Conservation (phyloP, 495 filamentous ascomycete genomes). For the Hypoxylon perforatum region DNA sequence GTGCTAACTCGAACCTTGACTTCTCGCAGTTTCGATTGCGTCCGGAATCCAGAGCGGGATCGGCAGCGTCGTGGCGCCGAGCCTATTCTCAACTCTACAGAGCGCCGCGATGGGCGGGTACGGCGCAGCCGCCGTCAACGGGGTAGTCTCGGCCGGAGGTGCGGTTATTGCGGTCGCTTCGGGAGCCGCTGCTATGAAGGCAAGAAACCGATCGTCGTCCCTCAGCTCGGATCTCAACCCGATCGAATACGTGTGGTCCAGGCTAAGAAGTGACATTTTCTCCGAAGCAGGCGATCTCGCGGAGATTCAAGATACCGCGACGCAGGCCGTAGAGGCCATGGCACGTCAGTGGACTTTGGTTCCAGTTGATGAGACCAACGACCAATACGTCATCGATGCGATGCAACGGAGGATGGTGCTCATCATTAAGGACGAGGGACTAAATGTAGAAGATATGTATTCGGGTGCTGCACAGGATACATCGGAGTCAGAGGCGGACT, state of each 20-base stretch:
- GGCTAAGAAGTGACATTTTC: not conserved
- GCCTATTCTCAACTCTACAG: conserved; percentile 38
- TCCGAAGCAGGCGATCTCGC: no score
- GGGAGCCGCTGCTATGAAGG: not conserved
- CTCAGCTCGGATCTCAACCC: not conserved
- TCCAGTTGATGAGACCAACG: no score
- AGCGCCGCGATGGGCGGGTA: conserved; percentile 43
- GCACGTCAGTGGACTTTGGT: no score
- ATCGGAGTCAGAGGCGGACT: no score
- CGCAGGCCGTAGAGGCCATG: no score
- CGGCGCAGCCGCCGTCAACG: conserved; percentile 36
- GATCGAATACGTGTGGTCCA: not conserved
- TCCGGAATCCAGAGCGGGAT: conserved; percentile 25
- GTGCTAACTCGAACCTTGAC: not conserved
- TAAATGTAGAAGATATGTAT: no score
- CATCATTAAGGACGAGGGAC: no score
- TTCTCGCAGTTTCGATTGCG: conserved; percentile 33
- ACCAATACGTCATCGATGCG: no score
- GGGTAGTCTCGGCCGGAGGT: conserved; percentile 22
- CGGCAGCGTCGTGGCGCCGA: conserved; percentile 27
- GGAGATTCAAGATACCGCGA: no score
- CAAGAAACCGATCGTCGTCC: no score
- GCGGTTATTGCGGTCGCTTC: not conserved
- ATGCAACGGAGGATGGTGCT: no score
- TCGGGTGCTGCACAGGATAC: no score